These are phyloP conservation scores for Kwoniella pini DNA, from an alignment of 768 basidiomycete genomes.

Conservation along the genomic window DNA sequence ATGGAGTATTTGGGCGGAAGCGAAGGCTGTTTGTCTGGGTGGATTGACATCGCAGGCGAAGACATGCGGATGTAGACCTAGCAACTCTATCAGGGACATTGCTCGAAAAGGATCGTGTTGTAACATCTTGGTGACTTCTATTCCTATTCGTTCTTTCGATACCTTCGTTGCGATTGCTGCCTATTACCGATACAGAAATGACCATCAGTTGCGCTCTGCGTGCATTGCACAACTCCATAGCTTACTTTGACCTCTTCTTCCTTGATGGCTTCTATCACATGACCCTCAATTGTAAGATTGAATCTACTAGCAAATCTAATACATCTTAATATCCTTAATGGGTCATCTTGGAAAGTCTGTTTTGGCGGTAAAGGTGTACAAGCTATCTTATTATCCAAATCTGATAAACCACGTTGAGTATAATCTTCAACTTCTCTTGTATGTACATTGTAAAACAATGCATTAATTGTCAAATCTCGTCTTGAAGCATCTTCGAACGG, in stretches of 20 bases:
- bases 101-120: slow-evolving; percentile 80
- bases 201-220: neutral
- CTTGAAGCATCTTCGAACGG: slow-evolving; percentile 86
- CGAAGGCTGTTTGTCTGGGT: slow-evolving; percentile 59
- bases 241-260: slow-evolving; percentile 63
- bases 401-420: slow-evolving; percentile 79
- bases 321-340: slow-evolving; percentile 85
- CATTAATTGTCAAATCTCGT: slow-evolving; percentile 91
- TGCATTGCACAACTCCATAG: neutral
- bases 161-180: slow-evolving; percentile 74
- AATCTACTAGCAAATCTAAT: slow-evolving; percentile 89
- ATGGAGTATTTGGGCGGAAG: slow-evolving; percentile 65
- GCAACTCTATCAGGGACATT: slow-evolving; percentile 70
- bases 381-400: slow-evolving; percentile 73
- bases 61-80: slow-evolving; percentile 65
- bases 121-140: slow-evolving; percentile 92
- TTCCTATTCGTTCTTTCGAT: slow-evolving; percentile 84
- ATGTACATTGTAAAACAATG: slow-evolving; percentile 94
- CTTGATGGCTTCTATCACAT: slow-evolving; percentile 46
- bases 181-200: slow-evolving; percentile 52
- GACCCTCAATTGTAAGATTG: slow-evolving; percentile 66
- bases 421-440: slow-evolving; percentile 80
- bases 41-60: slow-evolving; percentile 42
- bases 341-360: slow-evolving; percentile 92
- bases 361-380: slow-evolving; percentile 83